These are phyloP conservation scores for Cinchona pubescens DNA, from an alignment of 257 asterid species.

Conservation along the genomic window DNA sequence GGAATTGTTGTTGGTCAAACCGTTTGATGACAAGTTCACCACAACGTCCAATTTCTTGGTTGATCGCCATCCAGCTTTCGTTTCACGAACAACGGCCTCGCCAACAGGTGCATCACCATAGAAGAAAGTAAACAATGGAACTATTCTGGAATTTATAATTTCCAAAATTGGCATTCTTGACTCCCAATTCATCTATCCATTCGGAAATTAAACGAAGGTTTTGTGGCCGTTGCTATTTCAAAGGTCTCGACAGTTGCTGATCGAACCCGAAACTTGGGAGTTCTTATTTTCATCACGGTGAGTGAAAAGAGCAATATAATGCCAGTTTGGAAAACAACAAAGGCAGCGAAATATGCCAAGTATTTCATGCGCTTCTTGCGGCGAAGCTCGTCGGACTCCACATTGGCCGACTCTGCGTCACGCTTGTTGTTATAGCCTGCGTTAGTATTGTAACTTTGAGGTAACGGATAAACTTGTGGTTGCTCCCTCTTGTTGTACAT, in stretches of 20 bases:
- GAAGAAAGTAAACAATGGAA: slow-evolving; percentile 27
- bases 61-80: slow-evolving; percentile 27
- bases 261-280: slow-evolving; percentile 34
- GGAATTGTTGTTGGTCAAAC: neutral
- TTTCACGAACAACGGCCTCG: slow-evolving; percentile 17
- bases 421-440: neutral
- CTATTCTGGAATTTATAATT: slow-evolving; percentile 28
- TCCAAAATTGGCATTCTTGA: slow-evolving; percentile 50
- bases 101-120: slow-evolving; percentile 31
- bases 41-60: slow-evolving; percentile 20
- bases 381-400: slow-evolving; percentile 15
- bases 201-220: slow-evolving; percentile 18
- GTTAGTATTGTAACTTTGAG: neutral
- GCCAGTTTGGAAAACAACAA: slow-evolving; percentile 31
- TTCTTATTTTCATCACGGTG: slow-evolving; percentile 34
- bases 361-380: slow-evolving; percentile 19
- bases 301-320: slow-evolving; percentile 29
- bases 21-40: slow-evolving; percentile 24
- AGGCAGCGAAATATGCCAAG: slow-evolving; percentile 27
- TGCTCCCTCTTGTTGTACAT: neutral
- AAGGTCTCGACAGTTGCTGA: slow-evolving; percentile 12
- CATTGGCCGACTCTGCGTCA: neutral
- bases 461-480: slow-evolving; percentile 10
- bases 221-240: neutral
- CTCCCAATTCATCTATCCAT: slow-evolving; percentile 28